These are phyloP conservation scores for Scleroderma bovista DNA, from an alignment of 768 basidiomycete genomes.

Conservation along the genomic window DNA sequence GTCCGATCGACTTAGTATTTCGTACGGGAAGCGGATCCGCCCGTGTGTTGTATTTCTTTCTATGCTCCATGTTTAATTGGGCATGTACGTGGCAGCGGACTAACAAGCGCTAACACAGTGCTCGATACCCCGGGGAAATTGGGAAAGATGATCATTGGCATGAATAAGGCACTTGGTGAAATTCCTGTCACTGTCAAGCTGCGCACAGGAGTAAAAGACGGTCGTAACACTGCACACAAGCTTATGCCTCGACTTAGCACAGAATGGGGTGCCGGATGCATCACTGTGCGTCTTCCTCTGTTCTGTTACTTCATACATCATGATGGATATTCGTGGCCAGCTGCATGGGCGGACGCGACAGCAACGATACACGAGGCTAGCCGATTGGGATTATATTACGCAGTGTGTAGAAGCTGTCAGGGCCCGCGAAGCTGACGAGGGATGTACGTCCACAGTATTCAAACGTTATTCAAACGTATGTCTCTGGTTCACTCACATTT, in stretches of 20 bases:
- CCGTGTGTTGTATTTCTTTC: constrained; percentile 43
- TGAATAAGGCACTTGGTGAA: constrained; percentile 86
- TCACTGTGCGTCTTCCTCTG: constrained; percentile 32
- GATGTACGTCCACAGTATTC: constrained; percentile 42
- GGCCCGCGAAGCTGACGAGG: constrained; percentile 61
- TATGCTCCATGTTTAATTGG: no score
- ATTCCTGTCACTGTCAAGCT: constrained; percentile 89
- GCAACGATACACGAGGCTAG: constrained; percentile 87
- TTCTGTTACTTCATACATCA: background rate
- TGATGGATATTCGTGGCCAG: constrained; percentile 34
- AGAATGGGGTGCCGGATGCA: constrained; percentile 43
- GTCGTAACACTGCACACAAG: constrained; percentile 82
- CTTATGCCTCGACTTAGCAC: constrained; percentile 74
- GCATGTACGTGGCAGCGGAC: no score
- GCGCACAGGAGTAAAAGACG: constrained; percentile 91
- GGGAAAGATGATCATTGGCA: constrained; percentile 83
- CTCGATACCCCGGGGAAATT: constrained; percentile 79
- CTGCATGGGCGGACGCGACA: constrained; percentile 94
- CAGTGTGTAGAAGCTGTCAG: constrained; percentile 81
- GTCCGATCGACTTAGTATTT: constrained; percentile 96
- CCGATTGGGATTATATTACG: constrained; percentile 94
- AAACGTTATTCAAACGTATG: background rate
- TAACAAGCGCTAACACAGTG: constrained; percentile 39
- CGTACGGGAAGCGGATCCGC: constrained; percentile 87
- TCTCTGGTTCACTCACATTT: background rate